A percentile compares a stretch with the other conserved stretches of the same genome.
Conservation (phyloP, 2,329 filamentous ascomycete genomes). For the Tolypocladium amazonense region DNA sequence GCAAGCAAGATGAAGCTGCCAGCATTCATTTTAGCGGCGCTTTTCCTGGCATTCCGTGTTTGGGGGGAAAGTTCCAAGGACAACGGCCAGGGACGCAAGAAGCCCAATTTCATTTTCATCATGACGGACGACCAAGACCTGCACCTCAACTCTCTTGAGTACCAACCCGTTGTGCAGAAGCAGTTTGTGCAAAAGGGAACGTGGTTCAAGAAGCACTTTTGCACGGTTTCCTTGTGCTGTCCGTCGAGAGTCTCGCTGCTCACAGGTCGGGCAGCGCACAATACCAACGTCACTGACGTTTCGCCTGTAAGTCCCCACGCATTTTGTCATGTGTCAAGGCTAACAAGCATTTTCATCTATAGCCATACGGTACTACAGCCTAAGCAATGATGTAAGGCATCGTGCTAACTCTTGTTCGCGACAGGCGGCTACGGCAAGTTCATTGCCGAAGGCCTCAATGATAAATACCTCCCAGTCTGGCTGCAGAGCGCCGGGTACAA, state of each 20-base stretch:
- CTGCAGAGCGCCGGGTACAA: constrained; percentile 58
- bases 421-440: constrained; percentile 51
- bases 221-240: constrained; percentile 57
- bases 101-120: constrained; percentile 52
- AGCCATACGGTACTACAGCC: constrained; percentile 32
- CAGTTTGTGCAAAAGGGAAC: constrained; percentile 48
- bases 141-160: constrained; percentile 48
- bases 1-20: neutral
- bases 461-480: constrained; percentile 60
- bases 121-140: constrained; percentile 60
- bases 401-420: neutral
- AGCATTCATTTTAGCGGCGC: neutral
- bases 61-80: neutral
- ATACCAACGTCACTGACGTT: constrained; percentile 57
- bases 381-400: too few relatives aligned
- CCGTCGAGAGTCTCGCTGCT: constrained; percentile 54
- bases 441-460: constrained; percentile 51
- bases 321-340: neutral
- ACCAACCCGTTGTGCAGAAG: constrained; percentile 47
- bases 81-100: neutral
- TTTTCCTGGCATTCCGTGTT: neutral
- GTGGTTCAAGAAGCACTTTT: constrained; percentile 51
- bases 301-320: constrained; percentile 25
- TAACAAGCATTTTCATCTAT: neutral
- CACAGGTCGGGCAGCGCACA: constrained; percentile 58